Evolutionary conservation across 1,284 basidiomycete species (phyloP).

Genomic region (Sanghuangporus weigelae): DNA sequence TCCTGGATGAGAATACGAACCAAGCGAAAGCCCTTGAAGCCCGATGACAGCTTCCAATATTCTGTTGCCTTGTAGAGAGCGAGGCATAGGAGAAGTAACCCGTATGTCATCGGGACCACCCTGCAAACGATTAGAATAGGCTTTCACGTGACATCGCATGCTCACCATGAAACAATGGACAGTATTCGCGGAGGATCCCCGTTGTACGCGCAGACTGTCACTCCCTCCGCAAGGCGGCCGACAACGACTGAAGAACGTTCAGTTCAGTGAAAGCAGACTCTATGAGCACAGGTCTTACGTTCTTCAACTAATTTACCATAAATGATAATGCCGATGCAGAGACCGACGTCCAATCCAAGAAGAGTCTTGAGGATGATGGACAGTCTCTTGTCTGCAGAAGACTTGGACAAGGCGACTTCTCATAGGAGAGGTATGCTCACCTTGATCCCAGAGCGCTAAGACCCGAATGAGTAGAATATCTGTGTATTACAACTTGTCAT

Average conservation of each 20-base stretch:
- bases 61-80: constrained; percentile 2
- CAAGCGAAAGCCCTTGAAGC: constrained; percentile 2
- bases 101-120: not conserved
- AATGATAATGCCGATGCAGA: not conserved
- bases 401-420: not conserved
- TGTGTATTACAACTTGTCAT: not conserved
- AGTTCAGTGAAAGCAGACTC: not conserved
- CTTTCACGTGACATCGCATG: not conserved
- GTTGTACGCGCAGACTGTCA: not conserved
- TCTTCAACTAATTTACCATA: not conserved
- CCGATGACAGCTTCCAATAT: not conserved
- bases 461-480: constrained; percentile 9
- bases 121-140: not conserved
- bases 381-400: not conserved
- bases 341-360: not conserved
- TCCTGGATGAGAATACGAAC: constrained; percentile 4
- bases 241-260: not conserved
- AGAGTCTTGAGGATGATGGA: not conserved
- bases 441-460: constrained; percentile 2
- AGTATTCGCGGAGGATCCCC: not conserved
- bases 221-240: not conserved
- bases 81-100: not conserved
- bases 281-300: not conserved
- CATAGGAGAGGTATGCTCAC: not conserved
- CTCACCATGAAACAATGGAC: not conserved